phyloP scores from a whole-genome alignment of 73 alveolate genomes.

The Paramecium biaurelia region DNA sequence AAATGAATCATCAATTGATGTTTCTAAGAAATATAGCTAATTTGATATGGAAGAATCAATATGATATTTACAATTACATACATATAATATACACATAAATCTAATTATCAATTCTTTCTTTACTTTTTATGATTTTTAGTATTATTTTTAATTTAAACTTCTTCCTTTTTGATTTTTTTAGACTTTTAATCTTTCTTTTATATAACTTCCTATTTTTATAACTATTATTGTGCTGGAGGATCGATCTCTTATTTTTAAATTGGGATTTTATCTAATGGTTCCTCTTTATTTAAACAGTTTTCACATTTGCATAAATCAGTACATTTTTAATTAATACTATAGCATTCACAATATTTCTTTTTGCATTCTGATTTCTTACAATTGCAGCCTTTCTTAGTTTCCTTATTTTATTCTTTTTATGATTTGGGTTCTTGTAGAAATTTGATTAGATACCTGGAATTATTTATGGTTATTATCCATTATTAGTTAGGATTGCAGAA shows the following conservation, averaged over 20 bases:
- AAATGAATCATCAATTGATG: background rate
- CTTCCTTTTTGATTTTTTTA: background rate
- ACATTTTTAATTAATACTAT: conserved; percentile 60
- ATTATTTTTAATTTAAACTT: background rate
- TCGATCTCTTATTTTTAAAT: background rate
- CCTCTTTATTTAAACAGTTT: conserved; percentile 36
- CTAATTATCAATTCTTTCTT: background rate
- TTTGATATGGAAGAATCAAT: background rate
- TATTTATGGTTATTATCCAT: background rate
- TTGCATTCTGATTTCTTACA: conserved; percentile 76
- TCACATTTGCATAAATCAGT: conserved; percentile 68
- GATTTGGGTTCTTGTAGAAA: background rate
- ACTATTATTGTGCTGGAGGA: background rate
- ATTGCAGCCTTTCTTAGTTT: conserved; percentile 66
- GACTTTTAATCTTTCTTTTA: background rate
- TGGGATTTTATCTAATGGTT: background rate
- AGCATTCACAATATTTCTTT: conserved; percentile 79
- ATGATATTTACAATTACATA: background rate
- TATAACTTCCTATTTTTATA: background rate
- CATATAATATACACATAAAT: background rate
- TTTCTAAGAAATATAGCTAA: background rate
- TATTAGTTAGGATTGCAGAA: background rate
- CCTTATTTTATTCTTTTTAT: background rate
- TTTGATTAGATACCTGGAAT: background rate
- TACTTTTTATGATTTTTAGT: background rate